A percentile compares a stretch with the other conserved stretches of the same genome.
phyloP scores from a whole-genome alignment of 2,329 filamentous ascomycete species.

The Tolypocladium guangdongense region DNA sequence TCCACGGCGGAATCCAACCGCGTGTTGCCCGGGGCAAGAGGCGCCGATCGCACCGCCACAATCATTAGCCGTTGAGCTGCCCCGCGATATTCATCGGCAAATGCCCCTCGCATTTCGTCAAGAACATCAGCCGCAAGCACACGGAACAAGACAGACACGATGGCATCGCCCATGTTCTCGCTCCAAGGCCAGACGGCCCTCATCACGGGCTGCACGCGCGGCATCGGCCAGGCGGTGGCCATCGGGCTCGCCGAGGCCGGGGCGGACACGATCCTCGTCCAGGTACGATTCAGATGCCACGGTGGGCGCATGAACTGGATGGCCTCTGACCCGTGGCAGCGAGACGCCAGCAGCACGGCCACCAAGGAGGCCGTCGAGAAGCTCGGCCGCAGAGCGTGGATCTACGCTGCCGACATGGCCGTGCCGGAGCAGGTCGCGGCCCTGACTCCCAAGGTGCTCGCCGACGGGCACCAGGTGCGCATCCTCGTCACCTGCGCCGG shows the following conservation, averaged over 20 bases:
- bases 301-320: accelerated
- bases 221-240: conserved; percentile 47
- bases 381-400: conserved; percentile 53
- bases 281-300: conserved; percentile 25
- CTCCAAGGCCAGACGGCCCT: conserved; percentile 46
- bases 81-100: neutral
- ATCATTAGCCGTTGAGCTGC: neutral
- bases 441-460: conserved; percentile 50
- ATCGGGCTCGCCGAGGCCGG: conserved; percentile 48
- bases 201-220: conserved; percentile 45
- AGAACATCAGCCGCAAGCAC: neutral
- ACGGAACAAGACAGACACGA: neutral
- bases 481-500: conserved; percentile 82
- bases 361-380: conserved; percentile 53
- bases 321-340: conserved; percentile 15
- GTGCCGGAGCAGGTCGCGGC: conserved; percentile 46
- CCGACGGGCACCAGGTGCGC: conserved; percentile 53
- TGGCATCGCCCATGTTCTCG: conserved; percentile 32
- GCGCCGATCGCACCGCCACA: neutral
- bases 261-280: conserved; percentile 43
- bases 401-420: conserved; percentile 62
- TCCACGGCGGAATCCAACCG: too few species aligned
- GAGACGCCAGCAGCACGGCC: conserved; percentile 27
- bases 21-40: too few species aligned
- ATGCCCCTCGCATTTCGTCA: neutral